phyloP scores from a whole-genome alignment of 1,139 yeast genomes.

The Kazachstania sp. region DNA sequence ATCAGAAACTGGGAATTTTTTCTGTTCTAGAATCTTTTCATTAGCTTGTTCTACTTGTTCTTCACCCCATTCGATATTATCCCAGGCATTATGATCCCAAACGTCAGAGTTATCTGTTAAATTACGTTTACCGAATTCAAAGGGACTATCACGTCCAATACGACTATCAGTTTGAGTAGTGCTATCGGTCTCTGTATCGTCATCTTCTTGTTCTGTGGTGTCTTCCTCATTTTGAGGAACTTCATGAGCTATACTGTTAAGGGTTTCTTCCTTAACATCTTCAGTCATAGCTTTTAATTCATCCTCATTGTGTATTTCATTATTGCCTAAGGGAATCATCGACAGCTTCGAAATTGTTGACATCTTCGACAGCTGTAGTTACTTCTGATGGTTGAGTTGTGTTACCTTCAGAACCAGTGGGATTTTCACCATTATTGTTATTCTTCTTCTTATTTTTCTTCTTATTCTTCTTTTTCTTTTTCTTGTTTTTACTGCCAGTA shows the following conservation, averaged over 20 bases:
- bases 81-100: conserved; percentile 95
- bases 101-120: conserved; percentile 69
- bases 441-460: conserved; percentile 12
- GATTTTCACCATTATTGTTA: conserved; percentile 1
- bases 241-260: conserved; percentile 21
- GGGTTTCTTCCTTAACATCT: conserved; percentile 21
- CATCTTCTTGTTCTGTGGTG: conserved; percentile 4
- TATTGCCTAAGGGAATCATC: conserved; percentile 28
- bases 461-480: conserved; percentile 13
- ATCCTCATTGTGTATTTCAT: conserved; percentile 16
- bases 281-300: conserved; percentile 18
- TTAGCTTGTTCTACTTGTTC: conserved; percentile 75
- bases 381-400: background rate
- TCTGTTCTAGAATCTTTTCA: conserved; percentile 64
- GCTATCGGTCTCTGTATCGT: conserved; percentile 3
- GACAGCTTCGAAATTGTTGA: conserved; percentile 12
- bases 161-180: conserved; percentile 31
- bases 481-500: conserved; percentile 5
- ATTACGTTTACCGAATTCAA: conserved; percentile 81
- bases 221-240: conserved; percentile 1
- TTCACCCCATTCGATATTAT: conserved; percentile 96
- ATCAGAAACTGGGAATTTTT: conserved; percentile 73
- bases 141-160: conserved; percentile 81
- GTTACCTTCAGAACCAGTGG: background rate
- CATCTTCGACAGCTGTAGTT: conserved; percentile 7